Evolutionary conservation across 768 basidiomycete genomes (phyloP).

Genomic region (Mycena chlorophos): DNA sequence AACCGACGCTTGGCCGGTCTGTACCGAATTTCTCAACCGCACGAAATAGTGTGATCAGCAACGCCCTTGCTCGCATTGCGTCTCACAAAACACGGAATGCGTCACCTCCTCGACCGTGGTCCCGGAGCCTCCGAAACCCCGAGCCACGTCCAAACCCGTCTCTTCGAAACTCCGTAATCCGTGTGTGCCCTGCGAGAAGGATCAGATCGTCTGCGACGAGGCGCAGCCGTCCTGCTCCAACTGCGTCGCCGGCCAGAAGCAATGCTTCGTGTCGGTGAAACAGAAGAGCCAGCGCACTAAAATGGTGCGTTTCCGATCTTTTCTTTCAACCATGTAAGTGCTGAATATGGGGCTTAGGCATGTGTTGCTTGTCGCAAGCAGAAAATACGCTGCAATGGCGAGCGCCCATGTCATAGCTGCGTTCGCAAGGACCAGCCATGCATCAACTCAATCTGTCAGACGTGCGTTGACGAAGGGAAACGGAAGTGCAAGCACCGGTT

Average conservation of each 20-base stretch:
- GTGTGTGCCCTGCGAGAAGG: constrained; percentile 42
- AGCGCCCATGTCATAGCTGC: constrained; percentile 12
- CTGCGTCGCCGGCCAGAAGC: constrained; percentile 47
- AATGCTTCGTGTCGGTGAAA: constrained; percentile 53
- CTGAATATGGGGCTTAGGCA: background rate
- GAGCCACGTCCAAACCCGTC: background rate
- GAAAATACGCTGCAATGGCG: constrained; percentile 16
- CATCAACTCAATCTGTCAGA: constrained; percentile 2
- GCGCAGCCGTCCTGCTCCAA: constrained; percentile 54
- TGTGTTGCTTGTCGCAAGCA: constrained; percentile 1
- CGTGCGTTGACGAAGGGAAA: background rate
- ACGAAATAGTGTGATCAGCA: constrained; percentile 57
- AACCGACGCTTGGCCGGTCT: constrained; percentile 2
- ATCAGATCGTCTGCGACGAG: constrained; percentile 62
- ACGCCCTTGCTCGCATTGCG: constrained; percentile 61
- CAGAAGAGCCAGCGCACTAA: background rate
- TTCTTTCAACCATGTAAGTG: background rate
- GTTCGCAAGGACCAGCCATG: constrained; percentile 9
- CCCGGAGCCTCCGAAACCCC: background rate
- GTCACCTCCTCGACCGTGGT: constrained; percentile 53
- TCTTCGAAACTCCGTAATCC: background rate
- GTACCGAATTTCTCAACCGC: constrained; percentile 4
- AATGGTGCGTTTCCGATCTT: background rate
- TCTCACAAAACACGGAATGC: constrained; percentile 54
- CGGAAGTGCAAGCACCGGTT: background rate